phyloP scores from a whole-genome alignment of 192 early-diverging fungal genomes.

The Umbelopsis vinacea region DNA sequence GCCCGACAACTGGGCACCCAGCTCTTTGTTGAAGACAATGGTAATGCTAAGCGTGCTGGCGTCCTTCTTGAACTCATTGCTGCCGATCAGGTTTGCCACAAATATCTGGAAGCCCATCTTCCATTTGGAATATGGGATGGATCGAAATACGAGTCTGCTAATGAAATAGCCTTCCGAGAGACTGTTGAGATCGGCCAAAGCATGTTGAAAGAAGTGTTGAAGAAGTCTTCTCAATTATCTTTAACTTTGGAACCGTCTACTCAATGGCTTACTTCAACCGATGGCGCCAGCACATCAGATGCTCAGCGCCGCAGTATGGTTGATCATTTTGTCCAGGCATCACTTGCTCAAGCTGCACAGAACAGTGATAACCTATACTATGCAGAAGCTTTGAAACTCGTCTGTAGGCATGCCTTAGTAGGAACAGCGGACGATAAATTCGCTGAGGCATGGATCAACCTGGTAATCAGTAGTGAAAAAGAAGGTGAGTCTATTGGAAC shows the following conservation, averaged over 20 bases:
- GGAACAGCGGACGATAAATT: neutral
- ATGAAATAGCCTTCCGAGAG: neutral
- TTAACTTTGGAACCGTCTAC: neutral
- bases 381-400: neutral
- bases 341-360: neutral
- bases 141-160: neutral
- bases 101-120: neutral
- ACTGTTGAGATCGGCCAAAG: neutral
- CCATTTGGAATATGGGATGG: slow-evolving; percentile 4
- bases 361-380: neutral
- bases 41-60: neutral
- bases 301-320: no score
- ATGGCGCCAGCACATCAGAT: no score
- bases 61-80: neutral
- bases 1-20: neutral
- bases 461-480: neutral
- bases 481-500: neutral
- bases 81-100: slow-evolving; percentile 10
- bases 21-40: neutral
- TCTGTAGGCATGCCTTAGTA: neutral
- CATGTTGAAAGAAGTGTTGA: neutral
- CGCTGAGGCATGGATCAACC: neutral
- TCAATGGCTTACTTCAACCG: neutral
- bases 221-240: neutral
- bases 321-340: neutral